phyloP scores from a whole-genome alignment of 23 red algal species.

The Gracilaria gracilis region DNA sequence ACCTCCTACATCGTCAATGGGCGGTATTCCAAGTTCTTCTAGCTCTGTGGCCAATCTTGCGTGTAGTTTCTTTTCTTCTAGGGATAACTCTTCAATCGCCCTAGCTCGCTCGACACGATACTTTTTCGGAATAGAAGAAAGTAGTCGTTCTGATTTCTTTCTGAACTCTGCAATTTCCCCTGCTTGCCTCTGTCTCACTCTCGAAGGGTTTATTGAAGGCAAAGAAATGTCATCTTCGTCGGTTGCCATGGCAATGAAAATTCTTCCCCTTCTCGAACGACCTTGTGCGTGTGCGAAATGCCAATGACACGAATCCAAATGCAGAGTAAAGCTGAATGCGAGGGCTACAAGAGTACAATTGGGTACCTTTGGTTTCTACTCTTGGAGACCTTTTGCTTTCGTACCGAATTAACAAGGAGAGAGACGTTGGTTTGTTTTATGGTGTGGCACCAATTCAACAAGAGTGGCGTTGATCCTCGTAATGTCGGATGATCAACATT shows the following conservation, averaged over 20 bases:
- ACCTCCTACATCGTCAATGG: background rate
- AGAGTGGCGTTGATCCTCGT: too few relatives aligned
- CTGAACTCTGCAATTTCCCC: constrained; percentile 43
- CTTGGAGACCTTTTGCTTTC: too few relatives aligned
- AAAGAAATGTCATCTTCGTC: constrained; percentile 6
- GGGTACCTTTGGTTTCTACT: too few relatives aligned
- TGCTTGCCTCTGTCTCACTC: constrained; percentile 37
- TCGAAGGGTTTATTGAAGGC: constrained; percentile 17
- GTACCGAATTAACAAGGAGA: too few relatives aligned
- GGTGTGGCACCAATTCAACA: too few relatives aligned
- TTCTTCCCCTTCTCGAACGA: too few relatives aligned
- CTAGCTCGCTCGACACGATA: constrained; percentile 44
- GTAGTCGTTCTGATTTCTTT: constrained; percentile 45
- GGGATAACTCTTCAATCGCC: constrained; percentile 36
- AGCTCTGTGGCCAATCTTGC: constrained; percentile 29
- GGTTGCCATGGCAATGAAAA: background rate
- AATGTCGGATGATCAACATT: too few relatives aligned
- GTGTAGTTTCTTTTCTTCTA: constrained; percentile 37
- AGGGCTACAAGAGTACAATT: too few relatives aligned
- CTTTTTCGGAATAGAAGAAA: constrained; percentile 64
- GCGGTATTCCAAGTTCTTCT: constrained; percentile 28
- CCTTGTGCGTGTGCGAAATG: background rate
- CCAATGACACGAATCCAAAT: too few relatives aligned
- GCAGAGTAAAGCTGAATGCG: too few relatives aligned
- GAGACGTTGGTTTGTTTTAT: too few relatives aligned